Evolutionary conservation across 108 stramenopile genomes (phyloP).

Genomic region (Cyclostephanos invisitatus): DNA sequence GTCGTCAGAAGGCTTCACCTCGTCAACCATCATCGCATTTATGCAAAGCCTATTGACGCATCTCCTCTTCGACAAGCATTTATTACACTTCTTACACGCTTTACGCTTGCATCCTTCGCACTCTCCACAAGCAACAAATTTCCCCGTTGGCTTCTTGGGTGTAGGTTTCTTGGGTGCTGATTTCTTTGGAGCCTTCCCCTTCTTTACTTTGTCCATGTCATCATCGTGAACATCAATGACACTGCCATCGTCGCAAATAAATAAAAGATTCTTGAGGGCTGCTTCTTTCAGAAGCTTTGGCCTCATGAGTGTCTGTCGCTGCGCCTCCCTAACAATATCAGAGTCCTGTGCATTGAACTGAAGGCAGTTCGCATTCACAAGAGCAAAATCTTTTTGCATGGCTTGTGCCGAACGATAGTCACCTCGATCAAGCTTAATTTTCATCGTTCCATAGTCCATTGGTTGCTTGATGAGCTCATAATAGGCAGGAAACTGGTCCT

Average conservation of each 20-base stretch:
- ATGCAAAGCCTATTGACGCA: slow-evolving; percentile 24
- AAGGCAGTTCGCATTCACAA: slow-evolving; percentile 83
- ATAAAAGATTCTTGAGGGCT: slow-evolving; percentile 71
- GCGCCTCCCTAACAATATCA: slow-evolving; percentile 82
- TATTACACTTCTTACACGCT: slow-evolving; percentile 46
- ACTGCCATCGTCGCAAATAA: slow-evolving; percentile 80
- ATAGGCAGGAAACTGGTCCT: slow-evolving; percentile 87
- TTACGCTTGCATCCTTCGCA: slow-evolving; percentile 58
- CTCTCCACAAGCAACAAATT: slow-evolving; percentile 50
- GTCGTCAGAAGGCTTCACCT: slow-evolving; percentile 3
- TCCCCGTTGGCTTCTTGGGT: slow-evolving; percentile 29
- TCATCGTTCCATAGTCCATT: slow-evolving; percentile 63
- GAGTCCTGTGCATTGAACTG: slow-evolving; percentile 79
- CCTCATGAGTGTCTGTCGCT: slow-evolving; percentile 70
- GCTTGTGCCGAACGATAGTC: slow-evolving; percentile 86
- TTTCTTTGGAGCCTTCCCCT: slow-evolving; percentile 24
- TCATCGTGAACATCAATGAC: slow-evolving; percentile 75
- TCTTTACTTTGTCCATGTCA: slow-evolving; percentile 41
- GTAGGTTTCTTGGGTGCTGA: slow-evolving; percentile 21
- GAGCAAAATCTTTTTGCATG: slow-evolving; percentile 87
- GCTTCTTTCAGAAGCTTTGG: slow-evolving; percentile 73
- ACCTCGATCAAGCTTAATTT: slow-evolving; percentile 75
- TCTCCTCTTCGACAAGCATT: slow-evolving; percentile 45
- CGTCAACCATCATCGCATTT: slow-evolving; percentile 11
- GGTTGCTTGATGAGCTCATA: slow-evolving; percentile 81